Evolutionary conservation across 805 yeast genomes (phyloP), one percentile per base, ranked within the genome.

Genomic region (Saccharomycopsis babjevae): DNA sequence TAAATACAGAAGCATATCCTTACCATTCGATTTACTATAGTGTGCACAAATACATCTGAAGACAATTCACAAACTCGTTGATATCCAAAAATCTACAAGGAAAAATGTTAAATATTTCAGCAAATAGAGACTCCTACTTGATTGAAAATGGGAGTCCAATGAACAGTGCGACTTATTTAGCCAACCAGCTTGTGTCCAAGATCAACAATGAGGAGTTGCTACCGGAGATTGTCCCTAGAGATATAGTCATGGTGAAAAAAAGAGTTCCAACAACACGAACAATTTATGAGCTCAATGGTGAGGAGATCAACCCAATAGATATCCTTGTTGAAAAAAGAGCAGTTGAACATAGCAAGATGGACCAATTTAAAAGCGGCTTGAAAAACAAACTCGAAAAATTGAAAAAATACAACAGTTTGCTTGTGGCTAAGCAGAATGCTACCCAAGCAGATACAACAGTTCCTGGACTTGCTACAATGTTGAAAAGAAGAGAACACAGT

Each of bases 241-340:
- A 59, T 32, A 54, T 54, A 15, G 50, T 50, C 18, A 34, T 54
- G 54, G 40, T 36, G 5, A 60, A 54, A 36, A 43, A 59, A 30
- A 46, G 38, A 32, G n/a, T 58, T 38, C 39, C 59, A 22, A 39
- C 57, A 3, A 50, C 40, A 18, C n/a, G 54, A n/a, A 38, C 56
- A 15, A 56, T 61, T 7, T 52, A 58, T 36, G 65, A 61, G 32
- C 34, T 63, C 22, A 62, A 63, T 36, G 65, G 65, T 15, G 42
- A 40, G 28, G 65, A 63, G 38, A 46, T 63, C 25, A 43, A 63
- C 30, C 65, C 65, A 13, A 64, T 63, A 4, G 61, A 61, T 13
- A 54, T 63, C 7, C 50, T 63, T 18, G 61, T 63, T 40, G 58
- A 61, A 30, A 55, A 39, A 34, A 56, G 38, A 11, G 57, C 58